Base-by-base conservation (phyloP, 768 basidiomycete genomes). In the Rhodocollybia butyracea region DNA sequence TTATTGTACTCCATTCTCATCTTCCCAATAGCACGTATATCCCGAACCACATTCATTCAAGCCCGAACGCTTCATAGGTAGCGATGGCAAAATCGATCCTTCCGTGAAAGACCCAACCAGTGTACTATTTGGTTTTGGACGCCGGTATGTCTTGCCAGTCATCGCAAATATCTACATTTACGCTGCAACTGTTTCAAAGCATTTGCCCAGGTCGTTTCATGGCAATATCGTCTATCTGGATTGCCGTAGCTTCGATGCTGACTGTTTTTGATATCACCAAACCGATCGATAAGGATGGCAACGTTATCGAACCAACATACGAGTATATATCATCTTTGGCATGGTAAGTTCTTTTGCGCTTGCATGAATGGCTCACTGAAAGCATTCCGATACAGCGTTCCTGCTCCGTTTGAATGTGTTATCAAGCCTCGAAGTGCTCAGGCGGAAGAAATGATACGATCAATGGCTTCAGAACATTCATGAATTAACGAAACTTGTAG, bases 41-140 rank as follows among this genome's bases (percentile, higher is more conserved):
- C 66, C 68, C 21, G 60, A 66, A 7, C 69, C 69, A 12, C 51
- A 60, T 38, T 46, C 34, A 12, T 70, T 69, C 62, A 50, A 60
- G n/a, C 66, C 68, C 22, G 65, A 64, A 21, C 58, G 68, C 17
- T 70, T 63, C 55, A 41, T 66, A n/a, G 57, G 59, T 42, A 41
- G 38, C n/a, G 52, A 57, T 39, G 54, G 46, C 22, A 56, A 56
- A 22, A 19, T 51, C 2, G 39, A 58, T n/a, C 54, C 58, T 17
- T 46, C 26, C 7, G 41, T 57, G 5, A 24, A 32, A 10, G 48
- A 57, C 30, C 57, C 57, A 8, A 27, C 26, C 15, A 36, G 19
- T 22, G 55, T 41, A 5, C 17, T 51, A 3, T 59, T 59, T 34
- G 58, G 51, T 34, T 45, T 56, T 34, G 51, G 58, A 2, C 13